Conservation (phyloP, 768 basidiomycete species). For the Lactifluus subvellereus region DNA sequence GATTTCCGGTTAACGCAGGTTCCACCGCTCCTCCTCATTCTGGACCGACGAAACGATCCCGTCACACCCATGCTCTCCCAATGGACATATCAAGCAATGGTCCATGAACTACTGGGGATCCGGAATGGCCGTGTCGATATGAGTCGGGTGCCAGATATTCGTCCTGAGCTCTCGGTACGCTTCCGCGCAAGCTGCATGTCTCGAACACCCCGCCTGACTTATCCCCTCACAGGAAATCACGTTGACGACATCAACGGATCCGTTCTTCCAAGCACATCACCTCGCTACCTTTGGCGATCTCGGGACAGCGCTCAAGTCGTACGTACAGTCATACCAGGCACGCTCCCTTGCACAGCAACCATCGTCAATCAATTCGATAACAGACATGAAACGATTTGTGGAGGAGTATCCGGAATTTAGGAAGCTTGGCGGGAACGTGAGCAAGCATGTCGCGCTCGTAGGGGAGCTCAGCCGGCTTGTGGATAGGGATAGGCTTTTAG, state of each 20-base stretch:
- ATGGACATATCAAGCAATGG: constrained; percentile 99
- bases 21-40: constrained; percentile 81
- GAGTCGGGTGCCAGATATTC: constrained; percentile 75
- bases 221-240: constrained; percentile 72
- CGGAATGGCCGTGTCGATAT: constrained; percentile 90
- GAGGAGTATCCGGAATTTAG: constrained; percentile 98
- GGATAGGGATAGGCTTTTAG: constrained; percentile 76
- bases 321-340: constrained; percentile 90
- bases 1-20: constrained; percentile 89
- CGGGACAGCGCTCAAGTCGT: constrained; percentile 83
- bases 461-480: constrained; percentile 93
- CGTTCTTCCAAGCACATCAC: constrained; percentile 88
- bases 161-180: constrained; percentile 76
- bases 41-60: constrained; percentile 95
- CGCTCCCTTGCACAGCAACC: constrained; percentile 72
- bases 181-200: not conserved
- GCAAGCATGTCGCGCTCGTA: constrained; percentile 96
- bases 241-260: constrained; percentile 82
- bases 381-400: constrained; percentile 95
- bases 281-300: constrained; percentile 95
- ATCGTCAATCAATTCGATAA: constrained; percentile 84
- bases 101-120: constrained; percentile 91
- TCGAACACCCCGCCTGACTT: constrained; percentile 6
- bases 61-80: constrained; percentile 94
- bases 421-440: constrained; percentile 95